A percentile compares a stretch with the other conserved stretches of the same genome.
Conservation (phyloP, 2,329 filamentous ascomycete genomes). For the Apiospora arundinis region DNA sequence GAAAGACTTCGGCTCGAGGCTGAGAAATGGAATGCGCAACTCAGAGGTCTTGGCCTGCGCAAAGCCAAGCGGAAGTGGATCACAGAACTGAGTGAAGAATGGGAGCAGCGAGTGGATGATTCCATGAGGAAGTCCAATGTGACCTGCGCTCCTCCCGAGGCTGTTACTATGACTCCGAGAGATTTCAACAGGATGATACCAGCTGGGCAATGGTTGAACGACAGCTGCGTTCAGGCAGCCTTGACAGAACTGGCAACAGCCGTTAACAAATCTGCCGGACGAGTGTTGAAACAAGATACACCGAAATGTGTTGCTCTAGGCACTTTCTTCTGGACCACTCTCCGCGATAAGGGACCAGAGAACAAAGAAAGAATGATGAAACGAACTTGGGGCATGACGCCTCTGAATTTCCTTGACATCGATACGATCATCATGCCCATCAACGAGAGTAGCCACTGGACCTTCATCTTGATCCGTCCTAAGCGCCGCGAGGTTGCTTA, state of each 20-base stretch:
- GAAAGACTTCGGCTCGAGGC: constrained; percentile 5
- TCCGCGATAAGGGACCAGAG: constrained; percentile 54
- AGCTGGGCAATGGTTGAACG: constrained; percentile 72
- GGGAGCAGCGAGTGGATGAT: constrained; percentile 11
- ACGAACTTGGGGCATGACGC: constrained; percentile 59
- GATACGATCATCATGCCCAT: constrained; percentile 75
- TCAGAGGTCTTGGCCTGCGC: constrained; percentile 3
- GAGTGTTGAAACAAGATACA: constrained; percentile 51
- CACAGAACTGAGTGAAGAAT: constrained; percentile 12
- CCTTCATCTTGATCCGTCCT: constrained; percentile 71
- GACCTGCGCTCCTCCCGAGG: constrained; percentile 44
- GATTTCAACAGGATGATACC: constrained; percentile 70
- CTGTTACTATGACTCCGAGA: constrained; percentile 56
- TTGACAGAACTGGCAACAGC: constrained; percentile 65
- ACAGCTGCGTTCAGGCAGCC: constrained; percentile 75
- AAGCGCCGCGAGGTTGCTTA: constrained; percentile 66
- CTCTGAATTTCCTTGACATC: constrained; percentile 67
- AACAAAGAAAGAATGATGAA: constrained; percentile 62
- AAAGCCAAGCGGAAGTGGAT: constrained; percentile 18
- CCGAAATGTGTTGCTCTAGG: constrained; percentile 69
- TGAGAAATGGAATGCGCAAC: constrained; percentile 8
- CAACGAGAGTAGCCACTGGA: constrained; percentile 72
- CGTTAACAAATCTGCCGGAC: constrained; percentile 63
- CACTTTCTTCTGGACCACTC: constrained; percentile 68
- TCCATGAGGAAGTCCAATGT: constrained; percentile 9